phyloP scores from a whole-genome alignment of 139 green algal genomes.

The Picochlorum sp. region DNA sequence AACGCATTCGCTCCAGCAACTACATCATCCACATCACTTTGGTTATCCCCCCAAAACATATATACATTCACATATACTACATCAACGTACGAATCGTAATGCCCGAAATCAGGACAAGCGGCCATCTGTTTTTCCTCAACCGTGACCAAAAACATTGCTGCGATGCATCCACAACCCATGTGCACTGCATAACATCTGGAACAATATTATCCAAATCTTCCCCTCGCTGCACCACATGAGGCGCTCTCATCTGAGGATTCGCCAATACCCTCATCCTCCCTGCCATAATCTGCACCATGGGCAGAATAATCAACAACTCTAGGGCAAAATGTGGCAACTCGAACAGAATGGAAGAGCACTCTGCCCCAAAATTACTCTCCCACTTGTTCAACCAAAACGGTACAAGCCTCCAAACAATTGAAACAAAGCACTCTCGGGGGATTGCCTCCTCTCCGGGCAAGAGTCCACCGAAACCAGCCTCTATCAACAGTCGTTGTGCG shows the following conservation, averaged over 20 bases:
- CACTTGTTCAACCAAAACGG: conserved; percentile 86
- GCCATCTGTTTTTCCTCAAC: conserved; percentile 49
- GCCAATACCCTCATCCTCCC: conserved; percentile 61
- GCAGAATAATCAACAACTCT: conserved; percentile 78
- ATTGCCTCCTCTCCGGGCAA: conserved; percentile 69
- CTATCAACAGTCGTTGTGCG: conserved; percentile 47
- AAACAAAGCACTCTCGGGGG: conserved; percentile 66
- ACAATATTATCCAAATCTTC: background rate
- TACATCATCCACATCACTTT: too few relatives aligned
- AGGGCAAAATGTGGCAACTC: conserved; percentile 83
- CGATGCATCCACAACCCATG: conserved; percentile 42
- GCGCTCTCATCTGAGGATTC: conserved; percentile 33
- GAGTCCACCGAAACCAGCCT: conserved; percentile 53
- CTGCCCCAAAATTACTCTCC: conserved; percentile 58
- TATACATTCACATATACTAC: background rate
- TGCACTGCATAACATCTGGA: conserved; percentile 60
- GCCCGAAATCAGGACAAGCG: conserved; percentile 40
- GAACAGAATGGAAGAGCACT: conserved; percentile 55
- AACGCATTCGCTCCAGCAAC: too few relatives aligned
- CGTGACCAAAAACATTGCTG: conserved; percentile 43
- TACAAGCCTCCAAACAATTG: conserved; percentile 73
- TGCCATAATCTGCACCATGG: conserved; percentile 66
- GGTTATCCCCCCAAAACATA: too few relatives aligned
- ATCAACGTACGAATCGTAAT: conserved; percentile 27
- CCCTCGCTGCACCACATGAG: background rate